Base-by-base conservation (phyloP, 2,329 filamentous ascomycete genomes). In the Aspergillus brunneoviolaceus region DNA sequence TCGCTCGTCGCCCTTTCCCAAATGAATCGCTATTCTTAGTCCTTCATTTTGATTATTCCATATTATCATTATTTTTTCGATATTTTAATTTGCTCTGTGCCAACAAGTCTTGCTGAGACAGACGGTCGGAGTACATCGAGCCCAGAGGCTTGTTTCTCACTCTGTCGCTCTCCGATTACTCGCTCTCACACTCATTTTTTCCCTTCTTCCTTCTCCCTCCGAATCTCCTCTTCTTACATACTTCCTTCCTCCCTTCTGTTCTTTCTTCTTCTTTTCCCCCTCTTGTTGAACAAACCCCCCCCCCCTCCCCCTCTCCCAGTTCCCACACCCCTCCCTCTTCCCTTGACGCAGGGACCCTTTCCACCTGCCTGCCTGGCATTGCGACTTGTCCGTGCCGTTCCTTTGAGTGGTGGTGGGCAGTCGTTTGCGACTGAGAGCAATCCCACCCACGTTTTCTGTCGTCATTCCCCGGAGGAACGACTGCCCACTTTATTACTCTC, bases 381-480 rank as follows among this genome's bases (percentile, higher is more conserved):
- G 39, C 39, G 39, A 45, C 5, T 45, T 52, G 54, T 42, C 57
- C 55, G 53, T 50, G 49, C 60, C 47, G 50, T 63, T 55, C 49
- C 53, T 48, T 55, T 48, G 23, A 49, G 50, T 45, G 49, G 49
- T 57, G 60, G 63, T 67, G 60, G 60, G 63, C 63, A 64, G 64
- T 73, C 72, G 67, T 72, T 62, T 29, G 50, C 54, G 58, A 51
- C 60, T 59, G 51, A 57, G 56, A 60, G 48, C 49, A 45, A 42
- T 48, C 49, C 52, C 56, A 51, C 25, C 47, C 58, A 31, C 52
- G 52, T 58, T 59, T 64, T 55, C 59, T 61, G 65, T 66, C 60
- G 66, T 72, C 71, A 70, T 75, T 75, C 74, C 74, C 74, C 67
- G 75, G 75, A 67, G 76, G 74, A 77, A 76, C 74, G 69, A 72